Percentiles rank a stretch among this genome's conserved stretches.
These are phyloP conservation scores for Ophiosphaerella narmari DNA, from an alignment of 2,329 filamentous ascomycete species.

Conservation along the genomic window DNA sequence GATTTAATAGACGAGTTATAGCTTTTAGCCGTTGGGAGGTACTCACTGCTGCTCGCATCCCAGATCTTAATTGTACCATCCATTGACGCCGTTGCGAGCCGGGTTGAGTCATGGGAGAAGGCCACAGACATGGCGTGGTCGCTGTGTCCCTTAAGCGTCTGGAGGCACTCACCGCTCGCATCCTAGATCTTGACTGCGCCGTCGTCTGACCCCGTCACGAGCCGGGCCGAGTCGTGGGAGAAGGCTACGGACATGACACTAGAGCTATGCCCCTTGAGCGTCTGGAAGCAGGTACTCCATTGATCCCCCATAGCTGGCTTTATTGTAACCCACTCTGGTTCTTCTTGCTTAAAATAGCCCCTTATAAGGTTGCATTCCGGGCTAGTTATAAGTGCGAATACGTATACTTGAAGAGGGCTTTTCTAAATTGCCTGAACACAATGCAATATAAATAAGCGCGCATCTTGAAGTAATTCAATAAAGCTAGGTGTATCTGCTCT, in stretches of 20 bases:
- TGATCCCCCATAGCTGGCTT: constrained; percentile 7
- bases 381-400: constrained; percentile 26
- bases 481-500: not conserved
- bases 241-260: constrained; percentile 21
- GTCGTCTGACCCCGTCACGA: not conserved
- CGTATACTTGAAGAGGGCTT: constrained; percentile 29
- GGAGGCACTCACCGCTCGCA: not conserved
- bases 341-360: constrained; percentile 15
- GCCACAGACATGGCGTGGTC: constrained; percentile 12
- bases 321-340: constrained; percentile 14
- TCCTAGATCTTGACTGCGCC: constrained; percentile 15
- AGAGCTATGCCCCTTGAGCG: constrained; percentile 17
- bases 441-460: constrained; percentile 26
- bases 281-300: constrained; percentile 1
- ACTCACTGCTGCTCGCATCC: constrained; percentile 1
- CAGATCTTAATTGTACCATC: constrained; percentile 15
- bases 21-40: too few relatives aligned
- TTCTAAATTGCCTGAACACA: constrained; percentile 21
- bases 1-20: too few relatives aligned
- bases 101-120: constrained; percentile 17
- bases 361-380: constrained; percentile 19
- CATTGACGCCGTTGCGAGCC: not conserved
- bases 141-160: constrained; percentile 11
- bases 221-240: constrained; percentile 11
- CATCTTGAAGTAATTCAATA: constrained; percentile 14